phyloP scores from a whole-genome alignment of 108 stramenopile species.

The Pseudonitzschia pungens region DNA sequence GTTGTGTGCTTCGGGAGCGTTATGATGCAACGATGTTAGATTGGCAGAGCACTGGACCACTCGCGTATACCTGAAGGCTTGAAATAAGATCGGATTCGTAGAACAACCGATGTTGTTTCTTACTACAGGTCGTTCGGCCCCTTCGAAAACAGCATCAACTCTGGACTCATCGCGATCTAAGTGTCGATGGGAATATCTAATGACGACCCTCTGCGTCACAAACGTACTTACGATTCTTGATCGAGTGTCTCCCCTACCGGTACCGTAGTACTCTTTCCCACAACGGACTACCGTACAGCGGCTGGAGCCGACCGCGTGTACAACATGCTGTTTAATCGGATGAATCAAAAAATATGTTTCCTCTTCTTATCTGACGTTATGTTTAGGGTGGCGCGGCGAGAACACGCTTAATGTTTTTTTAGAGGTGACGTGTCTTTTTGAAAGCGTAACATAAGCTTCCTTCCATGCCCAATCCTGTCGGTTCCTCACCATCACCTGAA shows the following conservation, averaged over 20 bases:
- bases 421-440: conserved; percentile 1
- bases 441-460: not conserved
- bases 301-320: not conserved
- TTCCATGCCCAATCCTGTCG: not conserved
- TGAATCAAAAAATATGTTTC: not conserved
- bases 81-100: conserved; percentile 2
- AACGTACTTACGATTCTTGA: conserved; percentile 6
- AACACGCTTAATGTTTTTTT: not conserved
- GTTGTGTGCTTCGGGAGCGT: not conserved
- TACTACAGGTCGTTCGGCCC: not conserved
- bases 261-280: not conserved
- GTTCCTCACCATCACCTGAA: not conserved
- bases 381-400: not conserved
- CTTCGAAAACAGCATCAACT: not conserved
- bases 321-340: not conserved
- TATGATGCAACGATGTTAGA: not conserved
- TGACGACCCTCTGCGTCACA: conserved; percentile 5
- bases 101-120: not conserved
- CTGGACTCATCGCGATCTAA: not conserved
- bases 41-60: not conserved
- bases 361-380: not conserved
- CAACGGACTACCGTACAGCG: not conserved
- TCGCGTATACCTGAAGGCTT: not conserved
- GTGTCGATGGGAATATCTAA: not conserved
- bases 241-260: not conserved